Conservation (phyloP, 345 rosid genomes). For the Aquilaria malaccensis region DNA sequence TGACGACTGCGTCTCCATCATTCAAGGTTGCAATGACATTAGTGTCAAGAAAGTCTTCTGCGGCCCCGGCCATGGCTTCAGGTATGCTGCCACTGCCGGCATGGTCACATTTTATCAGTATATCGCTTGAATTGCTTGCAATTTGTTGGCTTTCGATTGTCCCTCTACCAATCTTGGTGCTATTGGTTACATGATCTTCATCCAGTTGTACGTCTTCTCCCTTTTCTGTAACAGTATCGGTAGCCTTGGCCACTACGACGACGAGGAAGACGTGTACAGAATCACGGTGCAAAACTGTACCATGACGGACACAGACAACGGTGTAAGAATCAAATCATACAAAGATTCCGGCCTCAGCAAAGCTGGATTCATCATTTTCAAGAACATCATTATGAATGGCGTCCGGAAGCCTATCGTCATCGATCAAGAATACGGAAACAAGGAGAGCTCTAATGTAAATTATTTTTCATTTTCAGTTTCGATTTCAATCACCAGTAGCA, state of each 20-base stretch:
- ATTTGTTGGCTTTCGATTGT: neutral
- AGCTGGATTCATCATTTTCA: slow-evolving; percentile 33
- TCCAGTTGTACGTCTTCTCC: neutral
- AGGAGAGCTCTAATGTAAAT: slow-evolving; percentile 13
- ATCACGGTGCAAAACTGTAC: slow-evolving; percentile 41
- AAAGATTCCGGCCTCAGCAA: slow-evolving; percentile 28
- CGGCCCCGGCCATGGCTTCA: slow-evolving; percentile 72
- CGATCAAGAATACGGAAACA: slow-evolving; percentile 41
- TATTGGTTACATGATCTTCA: neutral
- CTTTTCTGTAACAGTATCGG: slow-evolving; percentile 37
- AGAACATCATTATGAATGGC: slow-evolving; percentile 32
- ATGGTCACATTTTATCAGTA: neutral
- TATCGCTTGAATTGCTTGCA: neutral
- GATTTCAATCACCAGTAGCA: neutral
- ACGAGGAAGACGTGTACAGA: slow-evolving; percentile 40
- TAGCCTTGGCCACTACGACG: slow-evolving; percentile 52
- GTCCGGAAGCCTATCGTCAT: slow-evolving; percentile 53
- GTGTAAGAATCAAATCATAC: slow-evolving; percentile 61
- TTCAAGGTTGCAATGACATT: slow-evolving; percentile 43
- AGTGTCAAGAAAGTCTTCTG: slow-evolving; percentile 37
- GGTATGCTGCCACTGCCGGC: slow-evolving; percentile 18
- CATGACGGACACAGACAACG: slow-evolving; percentile 36
- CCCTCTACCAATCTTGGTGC: neutral
- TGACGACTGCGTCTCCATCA: slow-evolving; percentile 55
- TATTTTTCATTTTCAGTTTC: neutral